Evolutionary conservation across 2,329 filamentous ascomycete species (phyloP), one percentile per base, ranked within the genome.

Genomic region (Alternaria atra): DNA sequence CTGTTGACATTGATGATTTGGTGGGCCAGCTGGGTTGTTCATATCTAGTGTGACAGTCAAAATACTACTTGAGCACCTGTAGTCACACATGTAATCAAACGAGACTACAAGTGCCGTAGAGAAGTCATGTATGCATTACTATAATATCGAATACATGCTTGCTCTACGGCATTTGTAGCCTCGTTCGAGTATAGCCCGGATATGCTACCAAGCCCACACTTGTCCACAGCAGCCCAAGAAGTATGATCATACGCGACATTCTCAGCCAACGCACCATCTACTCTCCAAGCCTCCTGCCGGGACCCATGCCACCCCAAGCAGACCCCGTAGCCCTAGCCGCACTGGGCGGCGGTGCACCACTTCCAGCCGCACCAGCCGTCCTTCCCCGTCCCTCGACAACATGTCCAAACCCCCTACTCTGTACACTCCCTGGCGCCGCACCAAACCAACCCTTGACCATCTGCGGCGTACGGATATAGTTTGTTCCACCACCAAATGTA

Each of bases 401-500:
- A 1, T 89, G 90, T 4, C 92, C 91, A 70, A 88, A 91, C 0
- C 80, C 77, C 55, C 87, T 86, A 48, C 84, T 77, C 77, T 67
- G 73, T 47, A 50, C 74, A 20, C 80, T 77, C 52, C 81, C 81
- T 23, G 81, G 82, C 27, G 70, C 75, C 55, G 80, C 84, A 60
- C 83, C 81, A 60, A 94, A 90, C 68, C 91, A 85, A 55, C 85
- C 85, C 60, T 87, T 88, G 59, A 98, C 80, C 67, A 93, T 89
- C 6, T 78, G 77, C 2, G 95, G 95, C 0, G 93, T 95, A 13
- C 85, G 83, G 35, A 97, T 84, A 50, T 90, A 84, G 73, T 94
- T 97, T 52, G 83, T 84, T 0, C 95, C 95, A 57, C 92, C 91
- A 32, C 93, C 94, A 74, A 95, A 95, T 56, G 91, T 88, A 5